Conservation (phyloP, 768 basidiomycete genomes). For the Pulveroboletus frians region DNA sequence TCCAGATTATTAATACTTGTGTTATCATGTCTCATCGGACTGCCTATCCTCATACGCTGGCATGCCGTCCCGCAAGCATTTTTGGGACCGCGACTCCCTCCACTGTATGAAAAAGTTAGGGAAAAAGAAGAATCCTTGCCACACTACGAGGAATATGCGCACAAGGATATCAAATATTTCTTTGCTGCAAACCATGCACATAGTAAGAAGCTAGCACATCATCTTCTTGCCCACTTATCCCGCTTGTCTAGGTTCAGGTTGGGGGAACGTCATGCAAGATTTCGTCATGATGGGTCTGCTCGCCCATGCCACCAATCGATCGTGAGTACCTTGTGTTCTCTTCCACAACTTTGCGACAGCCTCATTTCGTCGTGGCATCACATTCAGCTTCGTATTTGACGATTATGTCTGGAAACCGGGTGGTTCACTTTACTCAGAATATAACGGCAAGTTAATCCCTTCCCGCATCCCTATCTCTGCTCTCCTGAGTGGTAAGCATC, state of each 20-base stretch:
- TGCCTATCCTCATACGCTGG: conserved; percentile 13
- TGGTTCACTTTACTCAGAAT: conserved; percentile 33
- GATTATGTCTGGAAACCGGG: conserved; percentile 39
- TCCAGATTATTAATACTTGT: conserved; percentile 10
- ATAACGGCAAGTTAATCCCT: conserved; percentile 34
- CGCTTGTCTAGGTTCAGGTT: conserved; percentile 31
- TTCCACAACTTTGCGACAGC: neutral
- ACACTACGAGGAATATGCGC: conserved; percentile 38
- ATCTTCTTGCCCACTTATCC: neutral
- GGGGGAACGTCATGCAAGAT: conserved; percentile 41
- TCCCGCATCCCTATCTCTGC: conserved; percentile 40
- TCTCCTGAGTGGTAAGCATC: conserved; percentile 32
- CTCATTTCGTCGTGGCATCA: conserved; percentile 2
- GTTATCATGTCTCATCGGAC: conserved; percentile 6
- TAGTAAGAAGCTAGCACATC: conserved; percentile 23
- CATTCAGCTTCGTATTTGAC: conserved; percentile 37
- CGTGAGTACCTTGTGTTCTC: conserved; percentile 21
- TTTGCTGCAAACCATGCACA: conserved; percentile 44
- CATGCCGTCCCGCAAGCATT: neutral
- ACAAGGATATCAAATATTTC: conserved; percentile 37
- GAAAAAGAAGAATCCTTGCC: conserved; percentile 36
- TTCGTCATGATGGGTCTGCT: conserved; percentile 33
- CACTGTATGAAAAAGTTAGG: conserved; percentile 38
- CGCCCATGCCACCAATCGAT: conserved; percentile 31
- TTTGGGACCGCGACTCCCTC: conserved; percentile 26